These are phyloP conservation scores for Lecanoromycetidae sp. DNA, from an alignment of 2,329 filamentous ascomycete genomes.

Conservation along the genomic window DNA sequence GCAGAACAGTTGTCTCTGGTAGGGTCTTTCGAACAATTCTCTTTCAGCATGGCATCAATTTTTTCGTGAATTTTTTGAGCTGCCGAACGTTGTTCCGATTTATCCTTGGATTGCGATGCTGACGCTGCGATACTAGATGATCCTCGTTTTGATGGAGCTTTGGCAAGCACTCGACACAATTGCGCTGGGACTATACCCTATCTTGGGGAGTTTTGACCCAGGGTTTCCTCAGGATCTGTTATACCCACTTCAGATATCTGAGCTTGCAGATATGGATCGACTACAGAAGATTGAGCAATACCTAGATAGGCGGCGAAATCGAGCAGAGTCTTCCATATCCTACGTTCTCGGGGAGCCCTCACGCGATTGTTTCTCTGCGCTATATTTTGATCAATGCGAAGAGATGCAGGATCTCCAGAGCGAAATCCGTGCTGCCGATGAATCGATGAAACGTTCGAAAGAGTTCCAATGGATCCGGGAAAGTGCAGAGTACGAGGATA, in stretches of 20 bases:
- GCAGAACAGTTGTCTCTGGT: conserved; percentile 39
- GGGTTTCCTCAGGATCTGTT: conserved; percentile 39
- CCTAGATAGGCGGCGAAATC: conserved; percentile 29
- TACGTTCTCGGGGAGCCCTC: conserved; percentile 39
- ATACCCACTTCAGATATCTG: conserved; percentile 43
- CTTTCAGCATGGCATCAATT: no score
- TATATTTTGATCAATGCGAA: conserved; percentile 29
- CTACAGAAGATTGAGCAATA: conserved; percentile 41
- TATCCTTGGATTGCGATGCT: no score
- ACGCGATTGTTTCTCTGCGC: conserved; percentile 34
- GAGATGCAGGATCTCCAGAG: conserved; percentile 24
- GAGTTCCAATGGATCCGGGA: conserved; percentile 28
- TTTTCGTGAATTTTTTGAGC: no score
- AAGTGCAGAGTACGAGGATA: conserved; percentile 27
- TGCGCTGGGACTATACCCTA: conserved; percentile 32
- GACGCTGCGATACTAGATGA: no score
- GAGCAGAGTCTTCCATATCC: conserved; percentile 18
- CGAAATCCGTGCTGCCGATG: conserved; percentile 27
- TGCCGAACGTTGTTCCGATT: no score
- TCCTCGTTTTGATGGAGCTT: conserved; percentile 44
- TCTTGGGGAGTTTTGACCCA: conserved; percentile 42
- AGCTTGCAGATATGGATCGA: conserved; percentile 36
- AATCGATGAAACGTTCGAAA: conserved; percentile 25
- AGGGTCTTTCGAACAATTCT: no score
- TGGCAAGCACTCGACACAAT: conserved; percentile 46